phyloP scores from a whole-genome alignment of 352 stramenopile genomes.

The Phytophthora macrochlamydospora region DNA sequence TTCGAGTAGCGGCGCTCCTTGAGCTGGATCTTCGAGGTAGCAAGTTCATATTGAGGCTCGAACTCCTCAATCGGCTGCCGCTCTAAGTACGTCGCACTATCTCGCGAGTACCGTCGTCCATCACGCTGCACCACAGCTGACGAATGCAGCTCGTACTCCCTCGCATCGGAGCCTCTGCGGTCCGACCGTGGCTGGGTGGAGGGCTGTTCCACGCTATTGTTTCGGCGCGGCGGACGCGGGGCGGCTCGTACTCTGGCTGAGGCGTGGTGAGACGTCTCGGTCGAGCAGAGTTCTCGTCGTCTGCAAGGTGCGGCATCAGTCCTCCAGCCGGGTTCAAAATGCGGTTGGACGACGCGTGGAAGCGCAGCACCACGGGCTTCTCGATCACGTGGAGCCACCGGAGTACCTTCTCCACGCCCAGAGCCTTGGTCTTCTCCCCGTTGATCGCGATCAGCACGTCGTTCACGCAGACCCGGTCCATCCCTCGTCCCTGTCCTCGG shows the following conservation, averaged over 20 bases:
- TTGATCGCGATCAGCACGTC: slow-evolving; percentile 86
- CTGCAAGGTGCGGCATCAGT: slow-evolving; percentile 26
- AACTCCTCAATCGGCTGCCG: slow-evolving; percentile 23
- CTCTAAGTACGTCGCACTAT: slow-evolving; percentile 26
- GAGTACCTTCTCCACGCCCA: slow-evolving; percentile 79
- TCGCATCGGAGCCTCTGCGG: slow-evolving; percentile 18
- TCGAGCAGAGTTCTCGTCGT: slow-evolving; percentile 16
- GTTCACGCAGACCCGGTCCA: slow-evolving; percentile 80
- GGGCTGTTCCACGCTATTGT: slow-evolving; percentile 34
- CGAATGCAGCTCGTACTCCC: slow-evolving; percentile 26
- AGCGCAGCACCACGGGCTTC: slow-evolving; percentile 76
- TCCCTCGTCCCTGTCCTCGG: slow-evolving; percentile 65
- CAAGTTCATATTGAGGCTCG: slow-evolving; percentile 21
- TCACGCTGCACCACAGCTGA: slow-evolving; percentile 6
- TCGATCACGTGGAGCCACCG: slow-evolving; percentile 79
- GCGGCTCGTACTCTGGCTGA: slow-evolving; percentile 44
- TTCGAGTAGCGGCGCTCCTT: slow-evolving; percentile 33
- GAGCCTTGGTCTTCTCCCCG: slow-evolving; percentile 73
- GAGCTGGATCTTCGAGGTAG: slow-evolving; percentile 11
- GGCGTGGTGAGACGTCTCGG: slow-evolving; percentile 19
- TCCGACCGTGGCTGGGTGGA: slow-evolving; percentile 18
- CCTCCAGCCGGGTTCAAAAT: slow-evolving; percentile 37
- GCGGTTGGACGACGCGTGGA: slow-evolving; percentile 79
- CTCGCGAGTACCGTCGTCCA: slow-evolving; percentile 27
- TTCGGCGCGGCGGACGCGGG: slow-evolving; percentile 32